These are phyloP conservation scores for Saccharomycopsis selenospora DNA, from an alignment of 805 yeast genomes.

Conservation along the genomic window DNA sequence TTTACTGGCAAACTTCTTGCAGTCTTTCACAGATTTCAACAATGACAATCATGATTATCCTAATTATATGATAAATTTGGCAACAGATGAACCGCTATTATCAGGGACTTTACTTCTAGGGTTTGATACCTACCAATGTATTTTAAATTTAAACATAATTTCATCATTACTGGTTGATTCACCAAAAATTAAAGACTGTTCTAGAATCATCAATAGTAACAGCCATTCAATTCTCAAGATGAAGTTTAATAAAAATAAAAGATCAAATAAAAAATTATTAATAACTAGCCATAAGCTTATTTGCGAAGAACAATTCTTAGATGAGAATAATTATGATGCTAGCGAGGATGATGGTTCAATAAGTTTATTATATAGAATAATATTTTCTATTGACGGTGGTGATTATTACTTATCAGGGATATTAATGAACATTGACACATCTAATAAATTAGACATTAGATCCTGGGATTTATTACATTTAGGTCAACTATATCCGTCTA, in stretches of 20 bases:
- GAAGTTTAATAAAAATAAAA: too few relatives aligned
- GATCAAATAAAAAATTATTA: too few relatives aligned
- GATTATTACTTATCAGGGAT: neutral
- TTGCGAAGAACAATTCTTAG: too few relatives aligned
- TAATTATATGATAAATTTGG: slow-evolving; percentile 2
- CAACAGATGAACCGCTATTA: neutral
- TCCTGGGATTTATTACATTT: neutral
- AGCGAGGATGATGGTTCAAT: too few relatives aligned
- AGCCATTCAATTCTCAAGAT: neutral
- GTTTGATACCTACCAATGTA: neutral
- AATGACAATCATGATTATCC: neutral
- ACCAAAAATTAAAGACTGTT: neutral
- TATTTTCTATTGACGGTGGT: neutral
- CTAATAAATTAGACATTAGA: neutral
- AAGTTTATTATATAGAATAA: neutral
- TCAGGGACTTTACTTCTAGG: neutral
- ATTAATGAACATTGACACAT: neutral
- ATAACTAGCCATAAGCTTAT: too few relatives aligned
- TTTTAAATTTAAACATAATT: neutral
- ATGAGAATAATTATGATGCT: too few relatives aligned
- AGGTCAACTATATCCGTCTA: neutral
- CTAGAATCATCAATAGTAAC: neutral
- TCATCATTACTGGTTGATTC: neutral
- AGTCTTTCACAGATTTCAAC: neutral
- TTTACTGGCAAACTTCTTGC: too few relatives aligned